A percentile compares a stretch with the other conserved stretches of the same genome.
phyloP scores from a whole-genome alignment of 345 rosid genomes.

The Geranium brycei region DNA sequence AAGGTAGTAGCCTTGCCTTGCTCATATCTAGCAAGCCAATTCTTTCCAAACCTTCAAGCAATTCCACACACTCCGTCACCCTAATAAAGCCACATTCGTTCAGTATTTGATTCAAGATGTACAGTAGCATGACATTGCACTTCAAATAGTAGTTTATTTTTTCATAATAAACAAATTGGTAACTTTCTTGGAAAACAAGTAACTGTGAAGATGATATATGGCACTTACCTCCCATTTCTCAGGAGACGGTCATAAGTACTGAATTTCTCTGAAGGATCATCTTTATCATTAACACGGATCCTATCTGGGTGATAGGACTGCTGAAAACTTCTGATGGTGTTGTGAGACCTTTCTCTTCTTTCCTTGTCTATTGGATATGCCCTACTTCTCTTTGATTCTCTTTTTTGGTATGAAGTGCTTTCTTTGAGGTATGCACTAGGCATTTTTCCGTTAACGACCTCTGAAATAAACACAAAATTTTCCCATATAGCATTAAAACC shows the following conservation, averaged over 20 bases:
- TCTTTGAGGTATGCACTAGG: slow-evolving; percentile 22
- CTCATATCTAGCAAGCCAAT: slow-evolving; percentile 56
- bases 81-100: slow-evolving; percentile 19
- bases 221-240: slow-evolving; percentile 56
- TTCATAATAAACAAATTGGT: no score
- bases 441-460: slow-evolving; percentile 22
- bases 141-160: no score
- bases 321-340: slow-evolving; percentile 18
- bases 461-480: slow-evolving; percentile 15
- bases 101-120: not conserved
- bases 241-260: slow-evolving; percentile 44
- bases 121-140: not conserved
- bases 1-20: slow-evolving; percentile 35
- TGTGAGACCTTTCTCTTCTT: slow-evolving; percentile 23
- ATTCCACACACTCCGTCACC: slow-evolving; percentile 49
- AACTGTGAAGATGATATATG: slow-evolving; percentile 3
- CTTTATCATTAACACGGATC: slow-evolving; percentile 20
- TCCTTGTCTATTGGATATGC: slow-evolving; percentile 21
- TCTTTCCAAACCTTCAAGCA: slow-evolving; percentile 69
- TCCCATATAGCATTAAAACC: slow-evolving; percentile 10
- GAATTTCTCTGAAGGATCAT: slow-evolving; percentile 20
- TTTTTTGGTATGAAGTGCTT: slow-evolving; percentile 21
- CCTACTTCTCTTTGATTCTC: slow-evolving; percentile 20
- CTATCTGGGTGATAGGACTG: slow-evolving; percentile 24
- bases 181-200: not conserved